These are phyloP conservation scores for Bathelium albidoporum DNA, from an alignment of 495 filamentous ascomycete genomes.

Conservation along the genomic window DNA sequence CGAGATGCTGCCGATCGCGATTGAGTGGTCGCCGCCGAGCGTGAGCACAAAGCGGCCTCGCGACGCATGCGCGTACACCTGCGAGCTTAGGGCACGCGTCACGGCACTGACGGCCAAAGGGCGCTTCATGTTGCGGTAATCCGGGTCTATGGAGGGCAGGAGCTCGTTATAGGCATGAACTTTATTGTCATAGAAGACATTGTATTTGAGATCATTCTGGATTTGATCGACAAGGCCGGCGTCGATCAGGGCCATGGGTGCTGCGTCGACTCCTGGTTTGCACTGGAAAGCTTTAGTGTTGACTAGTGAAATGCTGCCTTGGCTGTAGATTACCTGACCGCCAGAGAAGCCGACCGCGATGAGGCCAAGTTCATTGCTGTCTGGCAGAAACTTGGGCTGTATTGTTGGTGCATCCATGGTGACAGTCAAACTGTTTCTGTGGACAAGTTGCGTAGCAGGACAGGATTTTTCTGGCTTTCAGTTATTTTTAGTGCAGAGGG, in stretches of 20 bases:
- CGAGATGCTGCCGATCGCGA: constrained; percentile 85
- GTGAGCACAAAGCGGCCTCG: constrained; percentile 84
- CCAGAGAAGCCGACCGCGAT: constrained; percentile 96
- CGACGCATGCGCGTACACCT: constrained; percentile 80
- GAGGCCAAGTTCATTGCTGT: constrained; percentile 70
- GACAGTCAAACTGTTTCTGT: neutral
- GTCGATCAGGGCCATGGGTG: constrained; percentile 82
- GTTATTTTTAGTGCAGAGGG: neutral
- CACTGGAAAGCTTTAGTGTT: constrained; percentile 40
- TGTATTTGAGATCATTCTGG: constrained; percentile 74
- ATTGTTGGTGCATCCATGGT: constrained; percentile 55
- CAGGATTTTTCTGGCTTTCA: neutral
- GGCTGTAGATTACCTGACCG: constrained; percentile 59
- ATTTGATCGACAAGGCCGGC: constrained; percentile 79
- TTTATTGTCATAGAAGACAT: constrained; percentile 69
- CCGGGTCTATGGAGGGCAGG: constrained; percentile 62
- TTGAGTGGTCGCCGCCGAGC: constrained; percentile 90
- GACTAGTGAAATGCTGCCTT: neutral
- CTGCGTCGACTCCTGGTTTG: constrained; percentile 87
- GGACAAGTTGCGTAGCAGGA: neutral
- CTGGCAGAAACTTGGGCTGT: constrained; percentile 68
- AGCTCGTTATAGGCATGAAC: constrained; percentile 76
- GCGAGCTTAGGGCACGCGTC: constrained; percentile 65
- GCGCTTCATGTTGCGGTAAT: constrained; percentile 84
- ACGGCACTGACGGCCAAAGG: constrained; percentile 80